Base-by-base conservation (phyloP, 208 protist species). In the Balamuthia mandrillaris region DNA sequence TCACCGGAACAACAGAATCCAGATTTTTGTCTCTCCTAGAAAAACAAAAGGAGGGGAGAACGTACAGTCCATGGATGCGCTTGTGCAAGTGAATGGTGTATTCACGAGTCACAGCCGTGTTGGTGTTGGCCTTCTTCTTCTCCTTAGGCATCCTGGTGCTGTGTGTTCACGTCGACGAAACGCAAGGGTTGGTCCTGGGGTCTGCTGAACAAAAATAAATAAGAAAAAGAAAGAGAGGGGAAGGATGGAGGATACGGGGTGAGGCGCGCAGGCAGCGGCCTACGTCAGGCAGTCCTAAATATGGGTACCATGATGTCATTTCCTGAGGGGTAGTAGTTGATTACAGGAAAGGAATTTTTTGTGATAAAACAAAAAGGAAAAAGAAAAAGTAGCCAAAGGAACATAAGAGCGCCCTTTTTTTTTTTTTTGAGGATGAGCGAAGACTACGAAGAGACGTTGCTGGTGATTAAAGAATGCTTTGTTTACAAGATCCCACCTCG, bases 51-150 rank as follows among this genome's bases (percentile, higher is more conserved):
- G 5, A 68, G 27, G 41, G 45, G 6, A 58, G 47, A 35, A 91
- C 91, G 72, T 92, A 95, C 91, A 87, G 74, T 47, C 89, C 89
- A 61, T 98, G 95, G 58, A 98, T 89, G 82, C 95, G 91, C 95
- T 98, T 98, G 91, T 98, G 95, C 66, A 99, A 92, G 94, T 98
- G 96, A 90, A 99, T 97, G 85, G 97, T 98, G 89, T 96, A 96
- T 91, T 98, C 97, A 82, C 97, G 93, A 51, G 94, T 93, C 60
- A 98, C 89, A 35, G 84, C 47, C 45, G 56, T 81, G 70, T 86
- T 88, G 41, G 44, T 65, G 82, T 58, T 86, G 68, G 60, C 68
- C 84, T 87, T 81, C 41, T 88, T 88, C 79, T 89, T 72, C 81
- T 89, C n/a, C n/a, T n/a, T n/a, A n/a, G n/a, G n/a, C n/a, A n/a